Evolutionary conservation across 345 rosid species (phyloP), one percentile per base, ranked within the genome.

Genomic region (Lepidium africanum): DNA sequence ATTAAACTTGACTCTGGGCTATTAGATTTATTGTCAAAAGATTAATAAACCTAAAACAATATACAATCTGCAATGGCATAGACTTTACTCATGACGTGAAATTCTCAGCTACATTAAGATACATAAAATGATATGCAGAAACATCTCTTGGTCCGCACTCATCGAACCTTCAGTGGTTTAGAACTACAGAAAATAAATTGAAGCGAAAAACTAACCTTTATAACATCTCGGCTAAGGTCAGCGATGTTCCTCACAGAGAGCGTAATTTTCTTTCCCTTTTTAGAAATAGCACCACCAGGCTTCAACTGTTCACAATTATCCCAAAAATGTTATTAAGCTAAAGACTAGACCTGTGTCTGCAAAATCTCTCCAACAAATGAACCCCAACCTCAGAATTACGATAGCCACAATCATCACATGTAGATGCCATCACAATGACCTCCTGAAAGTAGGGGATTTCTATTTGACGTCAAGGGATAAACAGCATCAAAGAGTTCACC

Each of bases 401-500:
- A 63, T 90, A 93, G 65, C 98, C 98, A 81, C 97, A 93, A 13
- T 79, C 62, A 39, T 89, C 96, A 58, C 97, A 89, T 3, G 91
- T 80, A 14, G 97, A 89, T 66, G 99, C 96, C 99, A 93, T 93
- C 80, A 91, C 97, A 58, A 91, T 94, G 62, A 93, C 98, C 81
- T 93, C 98, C 69, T 90, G 96, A 75, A 90, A 93, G 75, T 93
- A 93, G 35, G 98, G 98, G 76, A 93, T 93, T 32, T 82, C 98
- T 93, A 53, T 61, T 27, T 14, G 39, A 41, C n/a, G 84, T 87
- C 80, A 88, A 84, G 85, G 58, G 51, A 36, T 72, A 79, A 76
- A 76, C 71, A 70, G 33, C 42, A 66, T 66, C 16, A 7, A 73
- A 15, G 41, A 51, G 40, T 43, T 59, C 30, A 59, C 35, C 14